These are phyloP conservation scores for Basipetospora sp. DNA, from an alignment of 2,329 filamentous ascomycete species.

Conservation along the genomic window DNA sequence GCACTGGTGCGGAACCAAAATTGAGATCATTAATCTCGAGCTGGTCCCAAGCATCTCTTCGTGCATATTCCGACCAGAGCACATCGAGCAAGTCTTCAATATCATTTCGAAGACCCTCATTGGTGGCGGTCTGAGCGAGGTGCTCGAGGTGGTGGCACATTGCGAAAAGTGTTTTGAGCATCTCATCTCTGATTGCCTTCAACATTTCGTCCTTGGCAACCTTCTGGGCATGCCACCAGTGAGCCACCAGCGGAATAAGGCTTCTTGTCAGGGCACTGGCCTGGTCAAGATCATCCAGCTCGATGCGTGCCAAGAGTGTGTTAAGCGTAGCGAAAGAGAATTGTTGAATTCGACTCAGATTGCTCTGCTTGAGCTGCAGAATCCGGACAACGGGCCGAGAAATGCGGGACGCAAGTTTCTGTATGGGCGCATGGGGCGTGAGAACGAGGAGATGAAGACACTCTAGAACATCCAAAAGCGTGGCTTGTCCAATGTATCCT, in stretches of 20 bases:
- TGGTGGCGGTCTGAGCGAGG: slow-evolving; percentile 27
- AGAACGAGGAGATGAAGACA: slow-evolving; percentile 51
- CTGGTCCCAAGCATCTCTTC: slow-evolving; percentile 52
- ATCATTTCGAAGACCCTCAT: slow-evolving; percentile 25
- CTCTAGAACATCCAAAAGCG: slow-evolving; percentile 39
- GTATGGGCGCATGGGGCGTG: slow-evolving; percentile 48
- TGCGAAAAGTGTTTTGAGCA: slow-evolving; percentile 58
- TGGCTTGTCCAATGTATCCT: slow-evolving; percentile 10
- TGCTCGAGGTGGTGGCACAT: slow-evolving; percentile 48
- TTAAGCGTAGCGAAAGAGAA: slow-evolving; percentile 66
- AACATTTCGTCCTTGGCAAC: slow-evolving; percentile 44
- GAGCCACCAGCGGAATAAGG: slow-evolving; percentile 55
- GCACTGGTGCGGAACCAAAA: slow-evolving; percentile 33
- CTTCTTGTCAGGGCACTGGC: slow-evolving; percentile 44
- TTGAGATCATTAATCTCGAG: slow-evolving; percentile 66
- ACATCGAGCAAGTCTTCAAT: slow-evolving; percentile 54
- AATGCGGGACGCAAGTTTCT: neutral
- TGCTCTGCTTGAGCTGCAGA: slow-evolving; percentile 42
- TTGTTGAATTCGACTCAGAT: slow-evolving; percentile 50
- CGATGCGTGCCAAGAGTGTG: slow-evolving; percentile 46
- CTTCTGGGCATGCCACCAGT: slow-evolving; percentile 64
- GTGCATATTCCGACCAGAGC: slow-evolving; percentile 66
- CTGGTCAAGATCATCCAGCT: slow-evolving; percentile 53
- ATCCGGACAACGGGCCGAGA: slow-evolving; percentile 31
- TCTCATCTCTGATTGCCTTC: slow-evolving; percentile 56